Percentiles rank a stretch among this genome's conserved stretches.
These are phyloP conservation scores for Microsporum ferrugineum DNA, from an alignment of 2,329 filamentous ascomycete genomes.

Conservation along the genomic window DNA sequence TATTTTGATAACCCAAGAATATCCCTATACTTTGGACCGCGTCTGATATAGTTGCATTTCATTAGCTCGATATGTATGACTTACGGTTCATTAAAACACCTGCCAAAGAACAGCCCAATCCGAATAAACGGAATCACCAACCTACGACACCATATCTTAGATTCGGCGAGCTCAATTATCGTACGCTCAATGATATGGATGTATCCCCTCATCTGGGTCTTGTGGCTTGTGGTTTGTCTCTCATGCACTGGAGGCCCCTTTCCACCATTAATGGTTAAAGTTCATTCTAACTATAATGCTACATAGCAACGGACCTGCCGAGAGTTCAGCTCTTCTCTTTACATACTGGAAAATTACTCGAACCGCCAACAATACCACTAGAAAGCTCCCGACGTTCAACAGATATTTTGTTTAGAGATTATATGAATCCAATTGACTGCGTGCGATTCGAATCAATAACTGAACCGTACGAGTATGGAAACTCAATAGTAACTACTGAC, in stretches of 20 bases:
- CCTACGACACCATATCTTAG: constrained; percentile 27
- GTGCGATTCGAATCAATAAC: constrained; percentile 25
- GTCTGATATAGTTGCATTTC: neutral
- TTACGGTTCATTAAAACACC: constrained; percentile 26
- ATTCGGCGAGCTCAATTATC: constrained; percentile 25
- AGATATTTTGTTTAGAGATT: constrained; percentile 9
- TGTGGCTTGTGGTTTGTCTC: constrained; percentile 27
- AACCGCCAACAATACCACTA: neutral
- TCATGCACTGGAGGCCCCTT: too few species aligned
- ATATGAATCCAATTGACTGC: constrained; percentile 19
- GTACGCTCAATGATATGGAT: constrained; percentile 25
- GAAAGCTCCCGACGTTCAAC: neutral
- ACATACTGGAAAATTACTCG: constrained; percentile 24
- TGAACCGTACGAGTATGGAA: constrained; percentile 5
- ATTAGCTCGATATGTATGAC: constrained; percentile 33
- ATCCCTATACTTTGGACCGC: neutral
- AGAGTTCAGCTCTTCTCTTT: constrained; percentile 31
- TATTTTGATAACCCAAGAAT: neutral
- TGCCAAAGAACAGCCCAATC: constrained; percentile 21
- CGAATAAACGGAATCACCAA: constrained; percentile 19
- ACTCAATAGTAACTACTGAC: constrained; percentile 3
- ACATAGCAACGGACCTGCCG: constrained; percentile 24
- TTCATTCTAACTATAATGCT: constrained; percentile 2
- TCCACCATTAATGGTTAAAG: neutral
- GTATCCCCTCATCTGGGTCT: constrained; percentile 29